Percentiles rank a stretch among this genome's conserved stretches.
Conservation (phyloP, 2,329 filamentous ascomycete genomes). For the Botrytis galanthina region DNA sequence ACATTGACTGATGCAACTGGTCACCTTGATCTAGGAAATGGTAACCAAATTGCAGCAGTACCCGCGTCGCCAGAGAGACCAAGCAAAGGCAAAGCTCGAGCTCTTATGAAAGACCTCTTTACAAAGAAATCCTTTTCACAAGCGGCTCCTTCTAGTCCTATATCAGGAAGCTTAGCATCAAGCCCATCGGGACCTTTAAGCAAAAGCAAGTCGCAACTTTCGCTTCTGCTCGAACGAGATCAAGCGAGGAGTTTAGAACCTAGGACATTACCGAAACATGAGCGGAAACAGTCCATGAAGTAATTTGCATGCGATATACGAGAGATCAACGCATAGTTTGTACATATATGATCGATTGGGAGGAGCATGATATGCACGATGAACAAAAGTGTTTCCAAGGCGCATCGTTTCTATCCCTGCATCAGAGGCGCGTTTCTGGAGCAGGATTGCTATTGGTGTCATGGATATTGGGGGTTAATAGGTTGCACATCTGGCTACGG, state of each 20-base stretch:
- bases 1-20: constrained; percentile 33
- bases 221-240: constrained; percentile 55
- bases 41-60: neutral
- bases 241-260: constrained; percentile 42
- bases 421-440: constrained; percentile 16
- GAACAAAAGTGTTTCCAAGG: constrained; percentile 18
- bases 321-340: constrained; percentile 8
- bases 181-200: constrained; percentile 45
- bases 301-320: constrained; percentile 8
- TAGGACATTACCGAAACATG: constrained; percentile 10
- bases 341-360: constrained; percentile 12
- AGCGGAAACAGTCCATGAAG: constrained; percentile 10
- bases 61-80: neutral
- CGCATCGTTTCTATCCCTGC: constrained; percentile 10
- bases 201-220: constrained; percentile 60
- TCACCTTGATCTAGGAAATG: constrained; percentile 27
- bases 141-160: constrained; percentile 6
- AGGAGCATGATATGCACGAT: constrained; percentile 11
- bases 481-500: constrained; percentile 16
- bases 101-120: constrained; percentile 32
- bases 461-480: constrained; percentile 13
- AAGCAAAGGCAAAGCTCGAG: constrained; percentile 29
- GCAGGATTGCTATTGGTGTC: constrained; percentile 10
- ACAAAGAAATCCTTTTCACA: constrained; percentile 31
- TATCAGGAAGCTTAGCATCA: constrained; percentile 10